Conservation (phyloP, 495 filamentous ascomycete species). For the Penicillium goetzii region DNA sequence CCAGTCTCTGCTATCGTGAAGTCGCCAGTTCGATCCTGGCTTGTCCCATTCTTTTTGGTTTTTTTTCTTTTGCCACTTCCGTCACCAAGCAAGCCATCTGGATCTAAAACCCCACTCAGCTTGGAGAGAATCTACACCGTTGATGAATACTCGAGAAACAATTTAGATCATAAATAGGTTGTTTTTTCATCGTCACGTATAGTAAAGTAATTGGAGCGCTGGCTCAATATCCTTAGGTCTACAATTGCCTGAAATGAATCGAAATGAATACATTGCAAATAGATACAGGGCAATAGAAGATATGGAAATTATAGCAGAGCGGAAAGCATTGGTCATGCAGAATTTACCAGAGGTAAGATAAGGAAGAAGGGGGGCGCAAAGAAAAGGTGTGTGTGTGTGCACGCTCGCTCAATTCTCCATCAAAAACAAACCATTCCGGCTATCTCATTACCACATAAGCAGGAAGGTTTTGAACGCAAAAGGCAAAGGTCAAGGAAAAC, state of each 20-base stretch:
- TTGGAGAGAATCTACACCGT: background rate
- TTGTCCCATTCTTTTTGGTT: constrained; percentile 8
- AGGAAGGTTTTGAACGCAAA: constrained; percentile 1
- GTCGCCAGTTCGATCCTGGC: constrained; percentile 11
- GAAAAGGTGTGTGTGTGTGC: constrained; percentile 24
- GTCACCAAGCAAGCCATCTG: background rate
- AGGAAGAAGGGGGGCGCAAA: constrained; percentile 21
- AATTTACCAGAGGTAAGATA: constrained; percentile 25
- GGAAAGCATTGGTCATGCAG: constrained; percentile 27
- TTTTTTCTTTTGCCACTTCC: background rate
- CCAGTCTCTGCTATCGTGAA: constrained; percentile 7
- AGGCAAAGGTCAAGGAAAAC: background rate
- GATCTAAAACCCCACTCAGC: background rate
- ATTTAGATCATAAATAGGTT: too few species aligned
- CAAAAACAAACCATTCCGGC: constrained; percentile 23
- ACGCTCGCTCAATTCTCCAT: constrained; percentile 38
- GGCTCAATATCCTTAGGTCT: background rate
- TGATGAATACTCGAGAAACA: background rate
- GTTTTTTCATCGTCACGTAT: background rate
- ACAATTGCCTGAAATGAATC: background rate
- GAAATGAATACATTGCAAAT: constrained; percentile 32
- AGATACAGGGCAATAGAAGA: constrained; percentile 30
- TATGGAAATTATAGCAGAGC: constrained; percentile 20
- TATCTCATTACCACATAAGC: constrained; percentile 33
- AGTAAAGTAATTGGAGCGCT: background rate